Conservation (phyloP, 2,329 filamentous ascomycete genomes). For the Pseudogymnoascus sp. region DNA sequence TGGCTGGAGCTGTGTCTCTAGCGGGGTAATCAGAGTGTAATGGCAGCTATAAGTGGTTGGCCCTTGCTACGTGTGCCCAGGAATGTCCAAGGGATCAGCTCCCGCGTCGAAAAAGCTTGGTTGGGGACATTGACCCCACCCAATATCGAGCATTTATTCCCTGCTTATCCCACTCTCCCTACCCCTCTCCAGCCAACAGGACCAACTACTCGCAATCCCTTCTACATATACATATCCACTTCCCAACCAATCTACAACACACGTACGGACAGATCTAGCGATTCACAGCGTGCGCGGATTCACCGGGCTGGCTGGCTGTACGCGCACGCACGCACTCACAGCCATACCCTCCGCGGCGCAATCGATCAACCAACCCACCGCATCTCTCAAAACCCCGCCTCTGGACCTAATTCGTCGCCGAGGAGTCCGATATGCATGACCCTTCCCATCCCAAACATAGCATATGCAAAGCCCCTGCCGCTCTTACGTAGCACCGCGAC, state of each 20-base stretch:
- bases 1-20: not conserved
- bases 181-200: too few relatives aligned
- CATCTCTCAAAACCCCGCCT: not conserved
- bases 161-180: not conserved
- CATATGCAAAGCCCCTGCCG: not conserved
- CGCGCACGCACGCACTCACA: not conserved
- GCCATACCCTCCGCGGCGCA: not conserved
- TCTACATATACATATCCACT: not conserved
- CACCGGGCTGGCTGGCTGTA: not conserved
- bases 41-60: not conserved
- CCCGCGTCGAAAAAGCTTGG: constrained; percentile 1
- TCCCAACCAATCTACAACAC: not conserved
- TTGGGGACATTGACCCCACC: not conserved
- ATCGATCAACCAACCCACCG: not conserved
- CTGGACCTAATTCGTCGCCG: not conserved
- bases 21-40: not conserved
- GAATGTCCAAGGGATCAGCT: not conserved
- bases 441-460: not conserved
- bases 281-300: not conserved
- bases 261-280: not conserved
- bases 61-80: not conserved
- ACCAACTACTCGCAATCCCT: too few relatives aligned
- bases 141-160: not conserved
- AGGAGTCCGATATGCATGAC: not conserved
- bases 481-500: not conserved